Conservation (phyloP, 2,329 filamentous ascomycete genomes). For the Trichoderma sp. region DNA sequence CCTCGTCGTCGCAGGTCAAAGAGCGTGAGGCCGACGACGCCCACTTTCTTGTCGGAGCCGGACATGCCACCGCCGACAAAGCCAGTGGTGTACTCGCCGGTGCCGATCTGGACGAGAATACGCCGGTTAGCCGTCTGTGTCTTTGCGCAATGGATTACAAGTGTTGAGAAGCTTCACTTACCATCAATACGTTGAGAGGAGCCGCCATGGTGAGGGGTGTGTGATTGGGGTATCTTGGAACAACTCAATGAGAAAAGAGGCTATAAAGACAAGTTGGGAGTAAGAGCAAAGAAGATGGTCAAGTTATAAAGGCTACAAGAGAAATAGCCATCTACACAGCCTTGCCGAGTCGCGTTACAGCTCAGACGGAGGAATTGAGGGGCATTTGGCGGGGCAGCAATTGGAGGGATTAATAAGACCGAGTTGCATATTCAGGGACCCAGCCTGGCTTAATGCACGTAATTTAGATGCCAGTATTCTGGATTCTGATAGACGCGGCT, state of each 20-base stretch:
- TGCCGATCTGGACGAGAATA: conserved; percentile 64
- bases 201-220: conserved; percentile 50
- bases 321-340: conserved; percentile 1
- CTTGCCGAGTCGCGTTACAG: conserved; percentile 12
- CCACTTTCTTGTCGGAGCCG: conserved; percentile 92
- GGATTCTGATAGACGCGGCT: background rate
- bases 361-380: conserved; percentile 43
- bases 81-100: conserved; percentile 94
- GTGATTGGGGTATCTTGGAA: background rate
- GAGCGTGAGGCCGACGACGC: conserved; percentile 85
- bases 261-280: background rate
- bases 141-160: background rate
- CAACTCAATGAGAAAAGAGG: background rate
- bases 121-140: background rate
- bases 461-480: background rate
- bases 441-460: background rate
- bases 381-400: conserved; percentile 34
- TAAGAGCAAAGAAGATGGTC: background rate
- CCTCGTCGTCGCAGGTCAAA: conserved; percentile 87
- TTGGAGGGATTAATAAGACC: conserved; percentile 35
- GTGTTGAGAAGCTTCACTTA: conserved; percentile 38
- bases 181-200: conserved; percentile 69
- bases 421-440: background rate
- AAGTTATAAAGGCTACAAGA: background rate
- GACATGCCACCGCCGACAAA: conserved; percentile 84